Conservation (phyloP, 768 basidiomycete genomes). For the Lactarius quietus region DNA sequence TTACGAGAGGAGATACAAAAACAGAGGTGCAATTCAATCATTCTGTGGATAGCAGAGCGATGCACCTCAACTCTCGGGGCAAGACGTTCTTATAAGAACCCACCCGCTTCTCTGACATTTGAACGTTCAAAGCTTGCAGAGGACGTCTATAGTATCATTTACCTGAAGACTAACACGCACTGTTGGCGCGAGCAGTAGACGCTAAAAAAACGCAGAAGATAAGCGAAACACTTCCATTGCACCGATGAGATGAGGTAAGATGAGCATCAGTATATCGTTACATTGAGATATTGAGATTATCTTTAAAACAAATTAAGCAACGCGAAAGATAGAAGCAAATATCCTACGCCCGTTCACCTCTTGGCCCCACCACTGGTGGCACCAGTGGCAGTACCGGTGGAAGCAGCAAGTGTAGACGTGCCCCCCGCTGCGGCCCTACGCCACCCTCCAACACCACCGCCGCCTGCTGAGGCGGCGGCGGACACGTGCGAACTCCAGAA, state of each 20-base stretch:
- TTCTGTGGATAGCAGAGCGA: too few species aligned
- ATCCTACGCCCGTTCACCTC: background rate
- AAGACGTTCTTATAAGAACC: too few species aligned
- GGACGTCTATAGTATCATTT: too few species aligned
- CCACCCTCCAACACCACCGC: background rate
- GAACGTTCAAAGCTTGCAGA: too few species aligned
- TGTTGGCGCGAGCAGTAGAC: too few species aligned
- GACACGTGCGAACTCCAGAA: slow-evolving; percentile 26
- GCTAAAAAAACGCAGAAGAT: too few species aligned
- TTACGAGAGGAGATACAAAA: too few species aligned
- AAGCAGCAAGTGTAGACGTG: background rate
- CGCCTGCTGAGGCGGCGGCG: background rate
- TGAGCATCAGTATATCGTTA: background rate
- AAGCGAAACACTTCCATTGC: background rate
- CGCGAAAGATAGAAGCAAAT: background rate
- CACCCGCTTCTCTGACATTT: too few species aligned
- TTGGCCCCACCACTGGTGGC: background rate
- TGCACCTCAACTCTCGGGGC: too few species aligned
- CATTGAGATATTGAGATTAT: background rate
- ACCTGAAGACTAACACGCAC: too few species aligned
- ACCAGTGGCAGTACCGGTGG: background rate
- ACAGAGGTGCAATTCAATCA: too few species aligned
- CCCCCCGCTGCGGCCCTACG: background rate
- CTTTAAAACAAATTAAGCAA: background rate
- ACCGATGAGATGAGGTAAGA: background rate